Base-by-base conservation (phyloP, 2,329 filamentous ascomycete genomes). In the Aspergillus melleus region DNA sequence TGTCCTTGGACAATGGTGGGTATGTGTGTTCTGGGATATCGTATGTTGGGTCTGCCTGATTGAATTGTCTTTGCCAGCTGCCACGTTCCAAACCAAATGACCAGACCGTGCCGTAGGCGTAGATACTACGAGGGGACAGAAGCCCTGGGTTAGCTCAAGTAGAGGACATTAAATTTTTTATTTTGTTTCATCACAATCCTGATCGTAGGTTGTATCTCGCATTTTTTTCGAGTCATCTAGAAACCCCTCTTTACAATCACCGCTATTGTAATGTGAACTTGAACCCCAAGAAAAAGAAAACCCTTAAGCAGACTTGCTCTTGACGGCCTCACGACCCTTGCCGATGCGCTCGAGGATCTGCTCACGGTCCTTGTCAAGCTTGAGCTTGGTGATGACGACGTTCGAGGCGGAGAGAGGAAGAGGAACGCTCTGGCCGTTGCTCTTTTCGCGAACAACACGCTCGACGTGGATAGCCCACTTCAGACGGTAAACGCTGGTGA, bases 381-480 rank as follows among this genome's bases (percentile, higher is more conserved):
- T 96, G 81, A 98, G 88, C 88, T 97, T 97, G 84, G 90, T 96
- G 86, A 99, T 90, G 84, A 96, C 89, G 72, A 96, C 92, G 83
- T 98, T 98, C 83, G 90, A 96, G 76, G 95, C 90, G 83, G 94
- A 90, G 82, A 99, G 89, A 81, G 92, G 92, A 78, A 98, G 86
- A 67, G 94, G 94, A 59, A 98, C 93, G 79, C 88, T 90, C 86
- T 97, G 93, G 83, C 95, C 94, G 80, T 92, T 95, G 80, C 88
- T 90, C 90, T 99, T 99, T 83, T 99, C 95, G 79, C 93, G 92
- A 81, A 89, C 89, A 79, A 99, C 89, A 76, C 94, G 92, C 88
- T 97, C 94, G 81, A 99, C 82, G 88, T 98, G 94, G 79, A 99
- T 89, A 78, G 92, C 86, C 84, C 95, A 99, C 84, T 98, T 98